These are phyloP conservation scores for Camellia lanceoleosa DNA, from an alignment of 148 eudicot species.

Conservation along the genomic window DNA sequence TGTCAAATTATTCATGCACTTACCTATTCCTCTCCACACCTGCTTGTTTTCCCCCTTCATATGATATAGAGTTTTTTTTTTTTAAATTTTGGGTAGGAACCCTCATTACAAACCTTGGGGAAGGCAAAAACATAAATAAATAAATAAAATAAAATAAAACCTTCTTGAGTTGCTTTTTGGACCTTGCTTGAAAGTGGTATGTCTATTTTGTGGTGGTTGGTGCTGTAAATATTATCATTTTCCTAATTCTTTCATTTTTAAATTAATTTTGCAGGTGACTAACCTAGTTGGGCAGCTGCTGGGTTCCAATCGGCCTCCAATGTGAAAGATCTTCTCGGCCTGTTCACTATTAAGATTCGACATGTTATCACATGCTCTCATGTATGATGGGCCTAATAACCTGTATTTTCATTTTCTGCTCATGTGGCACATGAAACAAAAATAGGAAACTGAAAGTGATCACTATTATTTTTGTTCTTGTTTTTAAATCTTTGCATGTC, in stretches of 20 bases:
- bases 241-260: neutral
- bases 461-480: neutral
- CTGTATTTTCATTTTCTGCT: neutral
- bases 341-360: neutral
- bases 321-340: slow-evolving; percentile 28
- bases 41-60: neutral
- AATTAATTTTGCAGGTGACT: slow-evolving; percentile 52
- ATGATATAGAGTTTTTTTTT: too few relatives aligned
- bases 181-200: neutral
- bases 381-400: neutral
- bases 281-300: slow-evolving; percentile 69
- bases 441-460: neutral
- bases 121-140: too few relatives aligned
- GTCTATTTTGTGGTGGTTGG: neutral
- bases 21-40: neutral
- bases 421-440: neutral
- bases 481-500: neutral
- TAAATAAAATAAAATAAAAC: too few relatives aligned
- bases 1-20: neutral
- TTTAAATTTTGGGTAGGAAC: too few relatives aligned
- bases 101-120: too few relatives aligned
- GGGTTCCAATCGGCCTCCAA: slow-evolving; percentile 52
- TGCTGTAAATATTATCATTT: neutral
- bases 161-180: neutral
- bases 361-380: neutral